Conservation (phyloP, 371 early-diverging fungal genomes). For the Batkoa obscura region DNA sequence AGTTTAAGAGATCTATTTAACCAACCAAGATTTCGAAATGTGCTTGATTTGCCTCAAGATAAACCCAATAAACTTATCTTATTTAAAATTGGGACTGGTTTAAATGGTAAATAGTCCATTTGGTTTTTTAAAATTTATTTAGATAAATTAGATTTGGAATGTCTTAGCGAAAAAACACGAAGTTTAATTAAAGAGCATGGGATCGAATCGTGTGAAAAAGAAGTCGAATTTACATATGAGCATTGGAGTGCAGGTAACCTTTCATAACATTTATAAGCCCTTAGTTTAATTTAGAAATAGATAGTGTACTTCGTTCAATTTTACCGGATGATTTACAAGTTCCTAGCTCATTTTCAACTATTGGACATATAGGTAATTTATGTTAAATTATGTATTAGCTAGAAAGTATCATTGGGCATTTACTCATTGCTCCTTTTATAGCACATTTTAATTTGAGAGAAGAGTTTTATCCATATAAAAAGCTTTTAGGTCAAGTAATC, state of each 20-base stretch:
- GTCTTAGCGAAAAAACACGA: conserved; percentile 22
- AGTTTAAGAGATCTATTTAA: conserved; percentile 28
- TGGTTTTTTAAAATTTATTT: too few species aligned
- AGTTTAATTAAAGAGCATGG: conserved; percentile 27
- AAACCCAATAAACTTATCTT: conserved; percentile 38
- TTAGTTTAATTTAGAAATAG: conserved; percentile 15
- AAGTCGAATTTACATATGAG: conserved; percentile 41
- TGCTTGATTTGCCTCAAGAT: conserved; percentile 30
- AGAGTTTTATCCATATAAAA: conserved; percentile 72
- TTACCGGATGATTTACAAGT: conserved; percentile 66
- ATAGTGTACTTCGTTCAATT: conserved; percentile 76
- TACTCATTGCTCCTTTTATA: too few species aligned
- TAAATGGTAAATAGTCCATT: too few species aligned
- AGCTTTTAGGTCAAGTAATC: conserved; percentile 80
- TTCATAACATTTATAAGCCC: background rate
- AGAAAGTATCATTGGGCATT: too few species aligned
- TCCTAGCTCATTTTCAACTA: conserved; percentile 78
- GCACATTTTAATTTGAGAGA: conserved; percentile 92
- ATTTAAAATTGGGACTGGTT: conserved; percentile 23
- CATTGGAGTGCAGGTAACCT: conserved; percentile 53
- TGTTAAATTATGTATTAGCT: background rate
- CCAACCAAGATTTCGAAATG: conserved; percentile 48
- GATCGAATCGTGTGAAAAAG: conserved; percentile 23
- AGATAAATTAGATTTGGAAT: conserved; percentile 12
- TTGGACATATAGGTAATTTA: conserved; percentile 84